phyloP scores from a whole-genome alignment of 345 rosid species.

The Citrus sinensis region DNA sequence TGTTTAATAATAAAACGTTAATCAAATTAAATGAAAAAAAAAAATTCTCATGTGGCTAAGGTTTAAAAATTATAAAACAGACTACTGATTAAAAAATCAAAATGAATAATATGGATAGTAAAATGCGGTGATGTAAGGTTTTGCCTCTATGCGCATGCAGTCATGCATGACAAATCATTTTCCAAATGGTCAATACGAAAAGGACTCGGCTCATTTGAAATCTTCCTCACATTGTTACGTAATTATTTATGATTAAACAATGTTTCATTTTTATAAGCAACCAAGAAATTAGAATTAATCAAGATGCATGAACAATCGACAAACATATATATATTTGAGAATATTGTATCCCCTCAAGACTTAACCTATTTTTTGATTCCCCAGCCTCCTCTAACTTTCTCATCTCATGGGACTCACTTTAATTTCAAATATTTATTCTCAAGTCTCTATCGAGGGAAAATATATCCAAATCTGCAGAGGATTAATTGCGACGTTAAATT shows the following conservation, averaged over 20 bases:
- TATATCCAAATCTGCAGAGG: not conserved
- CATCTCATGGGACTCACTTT: not conserved
- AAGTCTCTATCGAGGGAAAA: not conserved
- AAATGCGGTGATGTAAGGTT: not conserved
- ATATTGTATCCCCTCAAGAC: not conserved
- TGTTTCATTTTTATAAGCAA: not conserved
- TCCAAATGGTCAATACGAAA: not conserved
- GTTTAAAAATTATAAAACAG: no score
- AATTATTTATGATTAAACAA: not conserved
- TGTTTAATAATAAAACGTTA: no score
- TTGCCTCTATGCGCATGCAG: conserved; percentile 5
- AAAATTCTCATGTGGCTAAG: no score
- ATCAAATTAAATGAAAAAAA: no score
- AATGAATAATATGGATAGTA: not conserved
- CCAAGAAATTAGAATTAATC: not conserved
- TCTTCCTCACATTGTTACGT: no score
- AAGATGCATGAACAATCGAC: conserved; percentile 19
- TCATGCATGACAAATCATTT: not conserved
- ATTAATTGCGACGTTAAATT: no score
- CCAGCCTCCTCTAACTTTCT: not conserved
- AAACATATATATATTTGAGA: not conserved
- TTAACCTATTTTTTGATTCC: conserved; percentile 3
- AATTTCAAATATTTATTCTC: not conserved
- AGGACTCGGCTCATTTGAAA: not conserved
- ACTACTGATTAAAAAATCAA: not conserved